Percentiles rank a stretch among this genome's conserved stretches.
These are phyloP conservation scores for Talaromyces proteolyticus DNA, from an alignment of 495 filamentous ascomycete genomes.

Conservation along the genomic window DNA sequence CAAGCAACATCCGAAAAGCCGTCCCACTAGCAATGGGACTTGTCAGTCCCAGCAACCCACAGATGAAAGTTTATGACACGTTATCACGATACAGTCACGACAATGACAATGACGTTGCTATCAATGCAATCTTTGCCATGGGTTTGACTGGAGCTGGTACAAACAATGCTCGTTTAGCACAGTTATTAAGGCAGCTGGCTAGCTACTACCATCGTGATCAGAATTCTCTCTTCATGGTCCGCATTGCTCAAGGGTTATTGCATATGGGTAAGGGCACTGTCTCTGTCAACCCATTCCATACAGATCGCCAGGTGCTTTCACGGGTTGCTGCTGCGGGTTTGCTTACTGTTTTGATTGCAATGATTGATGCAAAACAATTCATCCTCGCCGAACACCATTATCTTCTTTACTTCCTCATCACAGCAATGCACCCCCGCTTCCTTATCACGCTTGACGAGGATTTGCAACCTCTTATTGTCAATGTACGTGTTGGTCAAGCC, in stretches of 20 bases:
- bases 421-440: conserved; percentile 96
- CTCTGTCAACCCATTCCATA: conserved; percentile 95
- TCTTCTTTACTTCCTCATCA: conserved; percentile 93
- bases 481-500: conserved; percentile 94
- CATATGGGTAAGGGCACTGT: conserved; percentile 99
- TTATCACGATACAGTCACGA: conserved; percentile 98
- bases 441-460: conserved; percentile 94
- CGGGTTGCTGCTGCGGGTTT: conserved; percentile 85
- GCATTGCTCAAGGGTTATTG: conserved; percentile 93
- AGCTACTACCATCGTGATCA: conserved; percentile 97
- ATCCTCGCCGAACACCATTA: conserved; percentile 86
- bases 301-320: conserved; percentile 90
- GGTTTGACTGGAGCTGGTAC: conserved; percentile 94
- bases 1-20: conserved; percentile 90
- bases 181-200: conserved; percentile 88
- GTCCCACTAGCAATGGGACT: conserved; percentile 98
- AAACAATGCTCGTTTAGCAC: conserved; percentile 94
- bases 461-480: conserved; percentile 87
- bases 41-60: conserved; percentile 93
- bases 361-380: conserved; percentile 95
- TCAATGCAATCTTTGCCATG: conserved; percentile 99
- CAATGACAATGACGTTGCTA: conserved; percentile 96
- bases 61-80: conserved; percentile 99
- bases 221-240: conserved; percentile 96
- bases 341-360: conserved; percentile 80